Percentiles rank a stretch among this genome's conserved stretches.
Evolutionary conservation across 73 alveolate species (phyloP).

Genomic region (Paramecium pentaurelia): DNA sequence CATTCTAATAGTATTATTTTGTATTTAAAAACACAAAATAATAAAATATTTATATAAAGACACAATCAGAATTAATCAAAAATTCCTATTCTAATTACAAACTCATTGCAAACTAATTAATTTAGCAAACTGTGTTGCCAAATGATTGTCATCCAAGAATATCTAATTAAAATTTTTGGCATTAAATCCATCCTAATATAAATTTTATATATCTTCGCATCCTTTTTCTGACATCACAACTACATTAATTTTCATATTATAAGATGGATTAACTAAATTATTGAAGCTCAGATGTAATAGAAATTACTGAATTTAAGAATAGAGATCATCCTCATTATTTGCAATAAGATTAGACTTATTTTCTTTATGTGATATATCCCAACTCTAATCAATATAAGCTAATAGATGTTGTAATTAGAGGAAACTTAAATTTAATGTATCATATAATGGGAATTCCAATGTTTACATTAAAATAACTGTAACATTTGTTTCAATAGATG

Average conservation of each 20-base stretch:
- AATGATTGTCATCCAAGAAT: neutral
- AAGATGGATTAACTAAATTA: neutral
- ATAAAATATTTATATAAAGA: neutral
- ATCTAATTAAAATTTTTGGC: neutral
- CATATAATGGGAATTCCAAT: neutral
- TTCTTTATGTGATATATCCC: neutral
- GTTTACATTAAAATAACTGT: neutral
- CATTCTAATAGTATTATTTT: neutral
- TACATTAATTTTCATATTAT: neutral
- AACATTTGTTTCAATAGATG: neutral
- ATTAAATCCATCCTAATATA: neutral
- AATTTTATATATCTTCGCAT: neutral
- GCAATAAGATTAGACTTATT: neutral
- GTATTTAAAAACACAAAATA: neutral
- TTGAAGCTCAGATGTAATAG: neutral
- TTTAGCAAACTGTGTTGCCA: neutral
- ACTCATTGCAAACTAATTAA: neutral
- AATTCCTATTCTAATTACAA: neutral
- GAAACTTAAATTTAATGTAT: neutral
- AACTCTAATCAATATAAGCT: neutral
- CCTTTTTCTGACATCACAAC: neutral
- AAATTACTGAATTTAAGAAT: neutral
- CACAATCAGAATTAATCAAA: conserved; percentile 8
- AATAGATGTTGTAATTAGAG: neutral
- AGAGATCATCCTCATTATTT: neutral